Base-by-base conservation (phyloP, 176 grass and related monocot species). In the Oryza coarctata region DNA sequence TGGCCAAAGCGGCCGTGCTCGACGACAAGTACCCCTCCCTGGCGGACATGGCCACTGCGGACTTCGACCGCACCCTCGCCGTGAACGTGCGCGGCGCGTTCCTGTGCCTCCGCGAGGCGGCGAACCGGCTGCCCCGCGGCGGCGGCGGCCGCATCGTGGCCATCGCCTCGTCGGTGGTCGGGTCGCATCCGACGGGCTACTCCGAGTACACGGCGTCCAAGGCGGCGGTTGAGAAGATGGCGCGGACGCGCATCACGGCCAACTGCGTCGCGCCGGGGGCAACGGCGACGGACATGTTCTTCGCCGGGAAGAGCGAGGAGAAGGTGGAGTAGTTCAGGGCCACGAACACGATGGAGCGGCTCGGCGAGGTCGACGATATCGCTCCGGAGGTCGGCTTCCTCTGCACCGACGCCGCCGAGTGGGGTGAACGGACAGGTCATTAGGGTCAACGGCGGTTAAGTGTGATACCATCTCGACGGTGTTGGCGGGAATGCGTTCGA, bases 401-500 rank as follows among this genome's bases (percentile, higher is more conserved):
- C 10, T 86, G 75, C 30, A 79, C 76, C 22, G 89, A 91, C 43
- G 86, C 82, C n/a, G 90, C 78, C 47, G 61, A 45, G 44, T 92
- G 90, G 90, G 86, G 82, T 92, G 30, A 92, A 92, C 55, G 90
- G 86, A 4, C 90, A 92, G 65, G 73, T 92, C 77, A 71, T 92
- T 20, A 23, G 86, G 27, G 68, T 75, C 26, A 92, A 92, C 41
- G 86, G 90, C 14, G 82, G 86, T 15, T 60, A 36, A 50, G 50
- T 76, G 20, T 55, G 43, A 58, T 10, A 17, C 18, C 52, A 9
- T 58, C 52, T 22, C 50, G 18, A 47, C 6, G 20, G 50, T 58
- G 20, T n/a, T 7, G 22, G 22, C 20, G 22, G 55, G 8, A 10
- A 25, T 25, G 8, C 0, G 7, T 60, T 60, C 22, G 20, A 3